Base-by-base conservation (phyloP, 805 yeast genomes). In the Metschnikowia koreensis region DNA sequence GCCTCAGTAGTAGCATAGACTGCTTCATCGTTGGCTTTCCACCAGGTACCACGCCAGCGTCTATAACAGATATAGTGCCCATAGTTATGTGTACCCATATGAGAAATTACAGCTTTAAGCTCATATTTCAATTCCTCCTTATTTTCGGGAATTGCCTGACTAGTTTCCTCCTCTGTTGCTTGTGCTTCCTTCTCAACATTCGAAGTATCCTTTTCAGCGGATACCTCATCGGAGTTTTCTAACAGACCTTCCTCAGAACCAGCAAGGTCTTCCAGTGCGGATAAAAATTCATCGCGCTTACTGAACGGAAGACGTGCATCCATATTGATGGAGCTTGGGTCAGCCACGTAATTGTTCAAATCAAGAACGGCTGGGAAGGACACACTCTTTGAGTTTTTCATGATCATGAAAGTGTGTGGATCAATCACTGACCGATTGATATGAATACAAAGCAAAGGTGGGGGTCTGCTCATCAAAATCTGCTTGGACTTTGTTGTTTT, bases 41-140 rank as follows among this genome's bases (percentile, higher is more conserved):
- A 92, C 99, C 99, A 93, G 10, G 83, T 77, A 2, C 92, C 94
- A 58, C 96, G 80, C 52, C 73, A 79, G 62, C 83, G 86, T 63
- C 97, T 82, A 71, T 81, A 93, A 40, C 96, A 90, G 54, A 93
- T 88, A 65, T 93, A 93, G 68, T 93, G 99, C n/a, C 99, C 99
- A 66, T 90, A 94, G 61, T 93, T 91, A 61, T 94, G 97, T 0
- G 97, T 87, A 45, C 99, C 99, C 66, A 86, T 92, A 68, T 93
- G 99, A 1, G 93, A 84, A 42, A 93, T 88, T 1, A 89, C 94
- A 0, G 97, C 89, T 63, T 88, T 88, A 55, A 93, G 76, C 38
- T 83, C 77, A 66, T 93, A 93, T 2, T 77, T 52, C 15, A 46
- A 36, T 17, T 50, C 43, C 11, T 44, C 38, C 13, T 17, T 36